A percentile compares a stretch with the other conserved stretches of the same genome.
Conservation (phyloP, 1,284 basidiomycete species). For the Xerocomus minutiporus region DNA sequence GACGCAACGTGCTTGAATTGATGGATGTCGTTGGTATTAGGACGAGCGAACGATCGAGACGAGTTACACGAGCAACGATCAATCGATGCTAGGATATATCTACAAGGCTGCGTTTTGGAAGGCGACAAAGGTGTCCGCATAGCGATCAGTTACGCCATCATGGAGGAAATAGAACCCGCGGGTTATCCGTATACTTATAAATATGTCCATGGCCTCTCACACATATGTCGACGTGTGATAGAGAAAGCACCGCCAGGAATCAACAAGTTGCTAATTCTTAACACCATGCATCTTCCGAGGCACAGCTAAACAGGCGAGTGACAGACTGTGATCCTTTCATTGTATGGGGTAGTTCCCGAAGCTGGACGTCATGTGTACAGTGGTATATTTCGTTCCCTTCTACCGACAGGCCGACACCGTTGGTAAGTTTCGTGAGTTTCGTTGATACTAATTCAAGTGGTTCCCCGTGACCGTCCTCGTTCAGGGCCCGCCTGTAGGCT, state of each 20-base stretch:
- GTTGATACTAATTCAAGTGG: not conserved
- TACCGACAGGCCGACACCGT: no score
- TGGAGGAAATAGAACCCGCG: not conserved
- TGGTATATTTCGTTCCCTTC: not conserved
- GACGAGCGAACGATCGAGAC: slow-evolving; percentile 77
- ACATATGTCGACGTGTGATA: not conserved
- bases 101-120: slow-evolving; percentile 86
- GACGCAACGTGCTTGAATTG: not conserved
- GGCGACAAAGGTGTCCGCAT: slow-evolving; percentile 49
- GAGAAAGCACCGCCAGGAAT: no score
- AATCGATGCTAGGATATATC: slow-evolving; percentile 84
- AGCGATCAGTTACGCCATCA: not conserved
- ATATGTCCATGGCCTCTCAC: not conserved
- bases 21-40: slow-evolving; percentile 37
- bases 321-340: no score
- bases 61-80: slow-evolving; percentile 82
- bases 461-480: not conserved
- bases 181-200: not conserved
- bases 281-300: no score
- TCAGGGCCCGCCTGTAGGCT: no score
- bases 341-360: no score
- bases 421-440: not conserved
- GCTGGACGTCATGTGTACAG: not conserved
- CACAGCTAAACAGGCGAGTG: no score
- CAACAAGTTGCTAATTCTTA: no score